Base-by-base conservation (phyloP, 257 asterid species). In the Handroanthus guayacan region DNA sequence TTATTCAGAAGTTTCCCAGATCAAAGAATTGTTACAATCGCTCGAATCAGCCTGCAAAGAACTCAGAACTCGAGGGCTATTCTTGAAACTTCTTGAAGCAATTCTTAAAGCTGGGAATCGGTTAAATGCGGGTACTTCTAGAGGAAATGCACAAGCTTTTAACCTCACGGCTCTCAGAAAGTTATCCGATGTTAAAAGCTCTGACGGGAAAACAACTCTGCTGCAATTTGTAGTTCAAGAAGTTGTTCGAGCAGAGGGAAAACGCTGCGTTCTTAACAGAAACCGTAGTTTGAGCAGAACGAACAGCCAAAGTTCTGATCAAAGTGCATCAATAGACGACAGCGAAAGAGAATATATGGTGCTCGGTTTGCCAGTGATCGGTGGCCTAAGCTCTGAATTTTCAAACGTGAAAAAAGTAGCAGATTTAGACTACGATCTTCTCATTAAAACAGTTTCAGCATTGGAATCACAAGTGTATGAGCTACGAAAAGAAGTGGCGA, bases 161-260 rank as follows among this genome's bases (percentile, higher is more conserved):
- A 86, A 86, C 5, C 97, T 95, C 1, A 89, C 95, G 0, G 96
- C 98, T 54, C 88, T 95, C 7, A 83, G 86, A 44, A 95, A 93
- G 74, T 83, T 95, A 5, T 89, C 97, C 9, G 97, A 93, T 71
- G 98, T 95, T 62, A 93, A 89, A 63, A 91, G 99, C 79, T 85
- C 90, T 3, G 99, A 95, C 17, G 97, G 97, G 2, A 93, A 89
- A 11, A 95, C 99, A 13, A 89, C 97, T 8, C 80, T 95, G 71
- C 97, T 95, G 41, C 92, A 86, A 20, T 95, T 91, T 57, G 98
- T 95, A 9, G 97, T 95, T 37, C 96, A 93, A 57, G 99, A 95
- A 76, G 98, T 91, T 3, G 88, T 95, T 6, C 69, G 97, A 13
- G 95, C 97, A 31, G 99, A 95, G 79, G 99, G 99, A 11, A 95